Percentiles rank a stretch among this genome's conserved stretches.
Evolutionary conservation across 2,329 filamentous ascomycete genomes (phyloP).

Genomic region (Fusarium zealandicum): DNA sequence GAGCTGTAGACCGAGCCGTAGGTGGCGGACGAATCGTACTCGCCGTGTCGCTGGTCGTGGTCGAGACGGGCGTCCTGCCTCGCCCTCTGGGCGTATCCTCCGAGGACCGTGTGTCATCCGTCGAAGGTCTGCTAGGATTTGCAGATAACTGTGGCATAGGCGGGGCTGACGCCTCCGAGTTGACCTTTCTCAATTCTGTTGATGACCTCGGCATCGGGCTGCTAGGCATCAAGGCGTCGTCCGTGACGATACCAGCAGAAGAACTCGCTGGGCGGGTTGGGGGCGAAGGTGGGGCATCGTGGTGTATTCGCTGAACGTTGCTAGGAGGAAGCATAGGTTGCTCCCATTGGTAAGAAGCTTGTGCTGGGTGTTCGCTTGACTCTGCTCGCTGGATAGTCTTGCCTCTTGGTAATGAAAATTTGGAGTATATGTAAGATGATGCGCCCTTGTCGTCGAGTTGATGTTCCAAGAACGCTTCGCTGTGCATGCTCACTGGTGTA

Average conservation of each 20-base stretch:
- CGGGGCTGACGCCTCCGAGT: constrained; percentile 52
- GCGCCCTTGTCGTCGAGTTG: constrained; percentile 59
- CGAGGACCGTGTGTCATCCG: constrained; percentile 53
- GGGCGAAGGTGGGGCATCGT: constrained; percentile 65
- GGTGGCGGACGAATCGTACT: constrained; percentile 56
- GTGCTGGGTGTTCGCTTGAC: constrained; percentile 60
- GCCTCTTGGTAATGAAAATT: constrained; percentile 82
- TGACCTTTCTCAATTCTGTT: constrained; percentile 58
- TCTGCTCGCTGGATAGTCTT: constrained; percentile 77
- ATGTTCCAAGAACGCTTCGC: constrained; percentile 69
- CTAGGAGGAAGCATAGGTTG: constrained; percentile 54
- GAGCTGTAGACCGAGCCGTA: constrained; percentile 56
- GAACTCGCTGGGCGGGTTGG: constrained; percentile 68
- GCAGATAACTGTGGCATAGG: constrained; percentile 54
- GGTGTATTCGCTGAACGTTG: constrained; percentile 53
- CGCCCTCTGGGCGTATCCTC: constrained; percentile 60
- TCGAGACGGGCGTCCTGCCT: constrained; percentile 56
- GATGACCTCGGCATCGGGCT: constrained; percentile 54
- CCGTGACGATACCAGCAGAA: constrained; percentile 49
- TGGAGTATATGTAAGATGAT: constrained; percentile 85
- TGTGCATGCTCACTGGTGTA: constrained; percentile 76
- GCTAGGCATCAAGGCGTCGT: constrained; percentile 46
- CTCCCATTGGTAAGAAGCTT: constrained; percentile 69
- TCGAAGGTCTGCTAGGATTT: constrained; percentile 55
- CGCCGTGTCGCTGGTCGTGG: constrained; percentile 60